Base-by-base conservation (phyloP, 2,329 filamentous ascomycete species). In the Dactylella cylindrospora region DNA sequence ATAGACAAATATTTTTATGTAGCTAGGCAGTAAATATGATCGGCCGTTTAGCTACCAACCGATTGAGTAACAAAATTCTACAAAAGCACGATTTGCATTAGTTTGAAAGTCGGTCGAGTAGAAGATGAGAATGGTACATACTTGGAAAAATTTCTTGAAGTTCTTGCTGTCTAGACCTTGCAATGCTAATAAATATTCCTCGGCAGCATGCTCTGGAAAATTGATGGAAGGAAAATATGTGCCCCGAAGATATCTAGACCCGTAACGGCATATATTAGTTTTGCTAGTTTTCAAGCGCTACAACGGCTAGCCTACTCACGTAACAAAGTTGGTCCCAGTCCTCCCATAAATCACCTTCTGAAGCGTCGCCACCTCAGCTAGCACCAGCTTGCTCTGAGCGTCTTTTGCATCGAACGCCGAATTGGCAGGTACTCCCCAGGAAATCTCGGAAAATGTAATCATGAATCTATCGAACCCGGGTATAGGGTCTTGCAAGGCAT, bases 391-490 rank as follows among this genome's bases (percentile, higher is more conserved):
- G 26, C 87, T 87, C 75, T 95, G 90, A 1, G 90, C 90, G 71
- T 98, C 93, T 65, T 84, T 84, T 1, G 88, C 83, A 66, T 86
- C 86, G 78, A 97, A 96, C 15, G 80, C 80, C 4, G 85, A 78
- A 36, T 90, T 86, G 31, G 82, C 83, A 28, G 95, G 82, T 5
- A 97, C 84, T 32, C 88, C 86, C 93, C 93, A 98, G 72, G 87
- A 90, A 5, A 94, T 79, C 0, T 87, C 81, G 57, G 95, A 91
- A 75, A 98, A 95, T 17, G 86, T 82, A 35, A 87, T 83, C 57
- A 97, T 86, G 74, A 95, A 97, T 53, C 82, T 80, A 68, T 95
- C 90, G 71, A 98, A 98, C 5, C 93, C 91, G 1, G 90, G 88
- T 22, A 98, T 73, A 2, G 77, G 74, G 39, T 77, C 74, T 17